phyloP scores from a whole-genome alignment of 192 early-diverging fungal species.

The Kappamyces sp. region DNA sequence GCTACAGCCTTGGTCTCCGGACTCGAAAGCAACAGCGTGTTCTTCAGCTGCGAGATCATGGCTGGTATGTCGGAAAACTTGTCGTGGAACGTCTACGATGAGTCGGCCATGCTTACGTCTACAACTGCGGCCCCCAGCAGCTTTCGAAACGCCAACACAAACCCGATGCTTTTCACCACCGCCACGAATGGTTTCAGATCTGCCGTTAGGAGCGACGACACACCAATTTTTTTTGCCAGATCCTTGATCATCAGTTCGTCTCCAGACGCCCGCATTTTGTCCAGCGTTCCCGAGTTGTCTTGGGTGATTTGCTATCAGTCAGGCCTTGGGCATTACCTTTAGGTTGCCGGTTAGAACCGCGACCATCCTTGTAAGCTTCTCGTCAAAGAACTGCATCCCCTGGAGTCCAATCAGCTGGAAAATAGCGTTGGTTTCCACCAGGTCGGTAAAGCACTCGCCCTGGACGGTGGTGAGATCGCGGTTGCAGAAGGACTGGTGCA shows the following conservation, averaged over 20 bases:
- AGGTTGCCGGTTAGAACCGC: slow-evolving; percentile 2
- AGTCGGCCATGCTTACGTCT: slow-evolving; percentile 1
- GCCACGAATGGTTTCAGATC: slow-evolving; percentile 17
- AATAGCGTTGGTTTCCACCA: slow-evolving; percentile 25
- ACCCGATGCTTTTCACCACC: slow-evolving; percentile 15
- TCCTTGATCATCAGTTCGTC: slow-evolving; percentile 19
- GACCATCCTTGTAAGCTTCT: slow-evolving; percentile 24
- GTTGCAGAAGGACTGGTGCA: slow-evolving; percentile 18
- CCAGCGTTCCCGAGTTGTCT: slow-evolving; percentile 12
- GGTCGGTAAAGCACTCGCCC: slow-evolving; percentile 31
- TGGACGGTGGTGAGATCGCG: slow-evolving; percentile 12
- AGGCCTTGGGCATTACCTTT: background rate
- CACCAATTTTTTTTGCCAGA: slow-evolving; percentile 18
- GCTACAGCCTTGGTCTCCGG: slow-evolving; percentile 1
- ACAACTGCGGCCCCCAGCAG: slow-evolving; percentile 8
- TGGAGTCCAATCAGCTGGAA: slow-evolving; percentile 30
- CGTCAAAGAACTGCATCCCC: slow-evolving; percentile 32
- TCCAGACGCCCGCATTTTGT: slow-evolving; percentile 12
- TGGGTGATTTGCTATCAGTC: background rate
- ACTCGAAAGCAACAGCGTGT: background rate
- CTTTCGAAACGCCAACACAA: slow-evolving; percentile 22
- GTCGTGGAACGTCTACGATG: slow-evolving; percentile 9
- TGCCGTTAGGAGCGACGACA: background rate
- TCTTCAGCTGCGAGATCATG: slow-evolving; percentile 10
- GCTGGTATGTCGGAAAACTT: slow-evolving; percentile 11